Conservation (phyloP, 108 stramenopile genomes). For the Conticribra guillardii region DNA sequence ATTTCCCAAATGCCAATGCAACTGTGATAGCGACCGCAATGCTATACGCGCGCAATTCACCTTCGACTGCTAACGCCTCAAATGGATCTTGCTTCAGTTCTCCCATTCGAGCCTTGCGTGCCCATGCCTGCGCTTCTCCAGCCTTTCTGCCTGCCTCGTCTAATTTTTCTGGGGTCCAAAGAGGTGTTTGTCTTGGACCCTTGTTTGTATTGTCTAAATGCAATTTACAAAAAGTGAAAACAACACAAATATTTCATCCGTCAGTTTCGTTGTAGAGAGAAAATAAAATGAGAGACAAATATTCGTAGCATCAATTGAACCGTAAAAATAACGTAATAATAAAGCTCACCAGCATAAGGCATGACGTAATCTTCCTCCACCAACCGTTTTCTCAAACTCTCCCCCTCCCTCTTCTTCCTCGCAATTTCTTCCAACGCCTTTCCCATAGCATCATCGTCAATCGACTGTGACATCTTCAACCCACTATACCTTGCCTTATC, state of each 20-base stretch:
- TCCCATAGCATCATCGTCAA: conserved; percentile 77
- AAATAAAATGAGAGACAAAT: background rate
- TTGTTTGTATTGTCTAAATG: conserved; percentile 72
- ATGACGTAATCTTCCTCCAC: conserved; percentile 70
- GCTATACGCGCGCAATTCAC: conserved; percentile 54
- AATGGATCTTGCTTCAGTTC: conserved; percentile 74
- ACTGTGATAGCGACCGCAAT: conserved; percentile 52
- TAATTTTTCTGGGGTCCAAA: conserved; percentile 77
- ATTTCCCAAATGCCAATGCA: conserved; percentile 68
- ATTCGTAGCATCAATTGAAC: background rate
- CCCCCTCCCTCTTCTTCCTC: conserved; percentile 59
- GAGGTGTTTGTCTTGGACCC: conserved; percentile 69
- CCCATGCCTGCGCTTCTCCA: conserved; percentile 73
- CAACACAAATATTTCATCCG: background rate
- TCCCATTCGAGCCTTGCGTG: conserved; percentile 64
- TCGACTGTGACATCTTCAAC: conserved; percentile 69
- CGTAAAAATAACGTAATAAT: background rate
- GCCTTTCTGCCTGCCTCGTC: conserved; percentile 74
- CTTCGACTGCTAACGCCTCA: conserved; percentile 61
- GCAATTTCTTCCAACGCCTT: conserved; percentile 63
- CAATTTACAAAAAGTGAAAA: background rate
- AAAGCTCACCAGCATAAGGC: conserved; percentile 65
- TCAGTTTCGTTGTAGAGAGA: background rate
- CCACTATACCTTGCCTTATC: conserved; percentile 78
- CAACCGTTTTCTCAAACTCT: conserved; percentile 57